Base-by-base conservation (phyloP, 2,329 filamentous ascomycete genomes). In the Trichoderma pleuroti region DNA sequence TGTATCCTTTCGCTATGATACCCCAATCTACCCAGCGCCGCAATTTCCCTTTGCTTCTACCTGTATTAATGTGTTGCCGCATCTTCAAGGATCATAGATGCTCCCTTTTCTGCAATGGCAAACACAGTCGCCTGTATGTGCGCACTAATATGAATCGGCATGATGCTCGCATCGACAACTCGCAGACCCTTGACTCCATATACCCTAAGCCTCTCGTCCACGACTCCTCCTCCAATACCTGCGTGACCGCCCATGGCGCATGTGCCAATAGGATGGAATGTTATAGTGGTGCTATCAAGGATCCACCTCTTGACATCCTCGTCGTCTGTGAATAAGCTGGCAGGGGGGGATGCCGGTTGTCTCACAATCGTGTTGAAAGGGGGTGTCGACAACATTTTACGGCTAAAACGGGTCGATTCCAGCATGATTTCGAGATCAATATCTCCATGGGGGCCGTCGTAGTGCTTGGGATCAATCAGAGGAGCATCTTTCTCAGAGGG, bases 401-500 rank as follows among this genome's bases (percentile, higher is more conserved):
- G 74, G 0, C 78, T 78, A 34, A 87, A 82, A 0, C 77, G 77
- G 1, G 81, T 76, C 12, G 81, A 81, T 16, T 82, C 75, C 6
- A 80, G 79, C 77, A 87, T 83, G 1, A 81, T 76, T 1, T 83
- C 78, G 7, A 83, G 71, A 61, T 87, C 84, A 0, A 85, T 73
- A 11, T 78, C 72, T 0, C 84, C 85, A 26, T 80, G 74, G 0
- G 73, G 36, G 0, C 82, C 82, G 2, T 73, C 62, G 52, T 82
- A 85, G 71, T 85, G 85, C 5, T 75, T 74, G 0, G 84, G 83
- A 36, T 86, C 78, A 39, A 86, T 84, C 14, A 76, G 32, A 0
- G 81, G 81, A 12, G 66, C 77, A n/a, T 75, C 76, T 59, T 30
- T 78, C n/a, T 36, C n/a, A 24, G 65, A 30, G 4, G 56, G 26